These are phyloP conservation scores for Daphne laureola DNA, from an alignment of 441 rosid genomes.

Conservation along the genomic window DNA sequence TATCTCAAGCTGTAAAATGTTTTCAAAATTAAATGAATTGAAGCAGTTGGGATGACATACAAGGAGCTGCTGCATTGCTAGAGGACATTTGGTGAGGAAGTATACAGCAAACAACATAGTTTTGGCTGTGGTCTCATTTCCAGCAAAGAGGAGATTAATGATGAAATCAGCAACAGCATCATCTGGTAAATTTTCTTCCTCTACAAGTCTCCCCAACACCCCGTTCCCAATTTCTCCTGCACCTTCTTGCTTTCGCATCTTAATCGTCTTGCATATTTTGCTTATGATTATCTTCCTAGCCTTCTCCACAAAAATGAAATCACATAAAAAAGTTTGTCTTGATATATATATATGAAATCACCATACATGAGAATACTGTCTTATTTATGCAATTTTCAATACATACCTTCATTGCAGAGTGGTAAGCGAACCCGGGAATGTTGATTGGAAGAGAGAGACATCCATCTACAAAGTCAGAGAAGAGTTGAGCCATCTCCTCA, in stretches of 20 bases:
- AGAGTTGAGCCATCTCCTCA: slow-evolving; percentile 59
- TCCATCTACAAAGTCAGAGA: slow-evolving; percentile 82
- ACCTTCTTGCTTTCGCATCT: slow-evolving; percentile 22
- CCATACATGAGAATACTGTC: too few species aligned
- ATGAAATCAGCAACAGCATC: slow-evolving; percentile 65
- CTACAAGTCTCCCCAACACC: slow-evolving; percentile 53
- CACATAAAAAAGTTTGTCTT: not conserved
- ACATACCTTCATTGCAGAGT: slow-evolving; percentile 65
- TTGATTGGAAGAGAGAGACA: slow-evolving; percentile 76
- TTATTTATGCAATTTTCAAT: too few species aligned
- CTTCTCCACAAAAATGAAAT: slow-evolving; percentile 16
- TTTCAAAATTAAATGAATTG: not conserved
- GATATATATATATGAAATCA: not conserved
- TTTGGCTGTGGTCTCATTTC: slow-evolving; percentile 82
- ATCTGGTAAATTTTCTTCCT: slow-evolving; percentile 58
- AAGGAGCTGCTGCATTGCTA: slow-evolving; percentile 47
- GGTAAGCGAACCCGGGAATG: slow-evolving; percentile 70
- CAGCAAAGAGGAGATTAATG: slow-evolving; percentile 76
- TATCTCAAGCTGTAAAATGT: too few species aligned
- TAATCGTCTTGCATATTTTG: slow-evolving; percentile 47
- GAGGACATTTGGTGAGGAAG: slow-evolving; percentile 62
- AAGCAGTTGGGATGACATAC: slow-evolving; percentile 19
- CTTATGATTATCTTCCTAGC: slow-evolving; percentile 58
- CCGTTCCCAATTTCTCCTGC: slow-evolving; percentile 26
- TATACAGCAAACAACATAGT: slow-evolving; percentile 75